These are phyloP conservation scores for Diaporthe longicolla DNA, from an alignment of 2,329 filamentous ascomycete genomes.

Conservation along the genomic window DNA sequence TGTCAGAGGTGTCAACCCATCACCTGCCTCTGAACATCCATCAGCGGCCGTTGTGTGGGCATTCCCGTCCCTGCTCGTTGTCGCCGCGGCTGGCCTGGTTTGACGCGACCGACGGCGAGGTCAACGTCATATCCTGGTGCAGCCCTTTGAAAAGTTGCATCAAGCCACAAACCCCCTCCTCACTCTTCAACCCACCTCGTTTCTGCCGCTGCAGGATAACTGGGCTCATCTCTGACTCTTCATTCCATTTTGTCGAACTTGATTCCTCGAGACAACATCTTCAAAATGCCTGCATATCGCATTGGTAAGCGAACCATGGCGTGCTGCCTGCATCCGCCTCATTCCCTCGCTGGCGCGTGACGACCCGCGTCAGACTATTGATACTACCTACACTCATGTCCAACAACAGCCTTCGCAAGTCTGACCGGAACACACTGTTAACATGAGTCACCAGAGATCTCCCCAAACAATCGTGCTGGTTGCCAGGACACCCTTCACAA, in stretches of 20 bases:
- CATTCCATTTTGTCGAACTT: too few species aligned
- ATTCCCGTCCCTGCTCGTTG: not conserved
- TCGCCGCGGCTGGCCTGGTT: slow-evolving; percentile 10
- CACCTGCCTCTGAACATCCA: not conserved
- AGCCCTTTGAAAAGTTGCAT: slow-evolving; percentile 27
- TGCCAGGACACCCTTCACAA: slow-evolving; percentile 85
- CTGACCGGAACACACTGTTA: not conserved
- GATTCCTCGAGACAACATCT: not conserved
- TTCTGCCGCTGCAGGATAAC: not conserved
- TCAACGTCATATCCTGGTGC: slow-evolving; percentile 26
- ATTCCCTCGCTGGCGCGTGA: not conserved
- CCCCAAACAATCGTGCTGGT: slow-evolving; percentile 78
- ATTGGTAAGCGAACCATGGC: slow-evolving; percentile 56
- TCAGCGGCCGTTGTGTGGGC: not conserved
- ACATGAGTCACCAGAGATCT: slow-evolving; percentile 70
- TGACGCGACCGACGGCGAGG: slow-evolving; percentile 1
- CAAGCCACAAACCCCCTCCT: not conserved
- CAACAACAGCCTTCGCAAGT: not conserved
- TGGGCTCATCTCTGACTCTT: not conserved
- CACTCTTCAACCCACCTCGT: slow-evolving; percentile 1
- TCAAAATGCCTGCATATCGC: slow-evolving; percentile 62
- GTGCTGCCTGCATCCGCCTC: not conserved
- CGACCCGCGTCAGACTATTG: not conserved
- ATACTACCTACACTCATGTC: not conserved
- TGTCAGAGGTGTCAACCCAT: not conserved